Evolutionary conservation across 1,139 yeast genomes (phyloP).

Genomic region (Sugiyamaella sp.): DNA sequence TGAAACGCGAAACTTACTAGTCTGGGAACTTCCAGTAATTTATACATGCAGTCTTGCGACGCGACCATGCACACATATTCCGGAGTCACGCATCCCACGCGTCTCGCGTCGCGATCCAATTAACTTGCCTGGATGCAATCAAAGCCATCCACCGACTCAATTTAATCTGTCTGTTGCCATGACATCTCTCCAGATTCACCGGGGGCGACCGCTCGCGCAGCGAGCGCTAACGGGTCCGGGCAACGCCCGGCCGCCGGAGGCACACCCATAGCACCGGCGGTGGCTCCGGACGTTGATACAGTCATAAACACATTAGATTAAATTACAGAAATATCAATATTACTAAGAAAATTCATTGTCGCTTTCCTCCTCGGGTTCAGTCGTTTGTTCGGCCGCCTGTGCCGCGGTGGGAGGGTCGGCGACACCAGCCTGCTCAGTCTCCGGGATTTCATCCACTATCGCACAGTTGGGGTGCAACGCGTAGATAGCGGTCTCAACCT

Average conservation of each 20-base stretch:
- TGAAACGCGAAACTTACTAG: no score
- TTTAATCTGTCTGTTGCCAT: no score
- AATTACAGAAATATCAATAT: background rate
- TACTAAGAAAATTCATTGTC: constrained; percentile 17
- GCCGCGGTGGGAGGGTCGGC: background rate
- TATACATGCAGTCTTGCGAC: no score
- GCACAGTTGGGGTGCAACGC: constrained; percentile 87
- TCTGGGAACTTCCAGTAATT: no score
- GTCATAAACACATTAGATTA: background rate
- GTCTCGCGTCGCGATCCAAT: no score
- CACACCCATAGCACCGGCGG: background rate
- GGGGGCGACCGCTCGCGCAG: constrained; percentile 55
- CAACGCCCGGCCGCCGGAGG: constrained; percentile 3
- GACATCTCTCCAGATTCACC: constrained; percentile 48
- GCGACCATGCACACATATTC: no score
- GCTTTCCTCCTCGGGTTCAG: background rate
- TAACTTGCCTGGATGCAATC: no score
- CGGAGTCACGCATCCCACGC: no score
- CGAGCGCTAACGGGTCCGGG: constrained; percentile 4
- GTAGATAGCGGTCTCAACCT: constrained; percentile 51
- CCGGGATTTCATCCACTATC: constrained; percentile 15
- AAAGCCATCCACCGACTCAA: no score
- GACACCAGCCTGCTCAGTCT: constrained; percentile 1
- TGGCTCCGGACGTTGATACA: no score
- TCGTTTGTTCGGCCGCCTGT: background rate